Conservation (phyloP, 179 eudicot genomes). For the Actinidia chinensis region DNA sequence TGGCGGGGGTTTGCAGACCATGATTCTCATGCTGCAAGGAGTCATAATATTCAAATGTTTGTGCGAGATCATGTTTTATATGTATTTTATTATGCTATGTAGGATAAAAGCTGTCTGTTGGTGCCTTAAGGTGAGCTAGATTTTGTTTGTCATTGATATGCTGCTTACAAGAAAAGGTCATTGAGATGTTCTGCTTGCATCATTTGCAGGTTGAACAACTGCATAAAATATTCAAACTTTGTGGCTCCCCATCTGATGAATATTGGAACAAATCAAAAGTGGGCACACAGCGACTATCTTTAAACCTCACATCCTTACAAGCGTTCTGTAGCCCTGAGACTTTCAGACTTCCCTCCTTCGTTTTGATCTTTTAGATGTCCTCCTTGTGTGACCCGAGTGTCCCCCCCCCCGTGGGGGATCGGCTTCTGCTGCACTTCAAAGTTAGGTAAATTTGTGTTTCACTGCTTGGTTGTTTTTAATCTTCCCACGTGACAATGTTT, state of each 20-base stretch:
- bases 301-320: slow-evolving; percentile 79
- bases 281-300: slow-evolving; percentile 83
- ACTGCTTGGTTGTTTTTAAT: not conserved
- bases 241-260: slow-evolving; percentile 94
- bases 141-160: slow-evolving; percentile 12
- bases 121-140: not conserved
- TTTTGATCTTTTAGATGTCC: slow-evolving; percentile 50
- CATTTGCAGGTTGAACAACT: slow-evolving; percentile 80
- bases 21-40: too few relatives aligned
- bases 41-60: too few relatives aligned
- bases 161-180: too few relatives aligned
- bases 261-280: slow-evolving; percentile 85
- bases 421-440: slow-evolving; percentile 58
- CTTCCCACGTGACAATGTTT: not conserved
- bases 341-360: slow-evolving; percentile 69
- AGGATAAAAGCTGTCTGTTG: not conserved
- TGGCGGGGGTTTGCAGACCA: too few relatives aligned
- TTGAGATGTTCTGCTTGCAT: slow-evolving; percentile 12
- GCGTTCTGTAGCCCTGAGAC: slow-evolving; percentile 64
- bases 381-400: slow-evolving; percentile 63
- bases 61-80: not conserved
- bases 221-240: slow-evolving; percentile 80
- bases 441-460: slow-evolving; percentile 44
- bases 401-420: too few relatives aligned
- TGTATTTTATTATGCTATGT: too few relatives aligned